A percentile compares a stretch with the other conserved stretches of the same genome.
Evolutionary conservation across 2,329 filamentous ascomycete species (phyloP).

Genomic region (Gnomoniopsis smithogilvyi): DNA sequence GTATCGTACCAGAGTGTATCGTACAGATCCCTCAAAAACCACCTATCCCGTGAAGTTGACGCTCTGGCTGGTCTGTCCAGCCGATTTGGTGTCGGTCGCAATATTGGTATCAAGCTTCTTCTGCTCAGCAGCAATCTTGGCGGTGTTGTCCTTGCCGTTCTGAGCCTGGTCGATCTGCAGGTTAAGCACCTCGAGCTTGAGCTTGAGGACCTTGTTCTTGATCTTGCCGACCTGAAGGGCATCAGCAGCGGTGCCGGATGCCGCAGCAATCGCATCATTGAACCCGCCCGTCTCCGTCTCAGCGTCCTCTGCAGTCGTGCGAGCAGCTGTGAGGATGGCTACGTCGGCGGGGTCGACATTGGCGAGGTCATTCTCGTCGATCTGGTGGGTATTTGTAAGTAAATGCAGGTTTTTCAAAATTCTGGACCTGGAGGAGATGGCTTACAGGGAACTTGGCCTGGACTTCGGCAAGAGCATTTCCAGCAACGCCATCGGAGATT

Average conservation of each 20-base stretch:
- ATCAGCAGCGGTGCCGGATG: slow-evolving; percentile 36
- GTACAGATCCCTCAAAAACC: neutral
- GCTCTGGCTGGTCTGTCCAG: slow-evolving; percentile 33
- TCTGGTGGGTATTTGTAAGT: slow-evolving; percentile 24
- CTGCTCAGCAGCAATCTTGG: slow-evolving; percentile 42
- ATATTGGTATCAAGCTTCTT: slow-evolving; percentile 54
- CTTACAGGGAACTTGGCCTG: slow-evolving; percentile 51
- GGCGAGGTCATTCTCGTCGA: slow-evolving; percentile 41
- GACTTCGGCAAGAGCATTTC: slow-evolving; percentile 52
- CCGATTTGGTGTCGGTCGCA: slow-evolving; percentile 30
- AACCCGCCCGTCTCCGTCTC: slow-evolving; percentile 48
- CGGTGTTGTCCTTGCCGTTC: slow-evolving; percentile 37
- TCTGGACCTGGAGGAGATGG: slow-evolving; percentile 3
- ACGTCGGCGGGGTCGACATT: slow-evolving; percentile 45
- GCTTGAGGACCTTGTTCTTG: slow-evolving; percentile 44
- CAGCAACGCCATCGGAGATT: slow-evolving; percentile 47
- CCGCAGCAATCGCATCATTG: slow-evolving; percentile 49
- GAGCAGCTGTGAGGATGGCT: slow-evolving; percentile 47
- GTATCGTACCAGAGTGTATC: no score
- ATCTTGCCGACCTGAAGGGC: slow-evolving; percentile 36
- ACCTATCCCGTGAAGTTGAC: slow-evolving; percentile 31
- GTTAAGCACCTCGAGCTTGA: slow-evolving; percentile 48
- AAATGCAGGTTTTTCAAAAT: neutral
- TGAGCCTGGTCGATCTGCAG: slow-evolving; percentile 51
- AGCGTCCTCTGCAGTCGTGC: slow-evolving; percentile 49